Base-by-base conservation (phyloP, 805 yeast species). In the Candida vartiovaarae region DNA sequence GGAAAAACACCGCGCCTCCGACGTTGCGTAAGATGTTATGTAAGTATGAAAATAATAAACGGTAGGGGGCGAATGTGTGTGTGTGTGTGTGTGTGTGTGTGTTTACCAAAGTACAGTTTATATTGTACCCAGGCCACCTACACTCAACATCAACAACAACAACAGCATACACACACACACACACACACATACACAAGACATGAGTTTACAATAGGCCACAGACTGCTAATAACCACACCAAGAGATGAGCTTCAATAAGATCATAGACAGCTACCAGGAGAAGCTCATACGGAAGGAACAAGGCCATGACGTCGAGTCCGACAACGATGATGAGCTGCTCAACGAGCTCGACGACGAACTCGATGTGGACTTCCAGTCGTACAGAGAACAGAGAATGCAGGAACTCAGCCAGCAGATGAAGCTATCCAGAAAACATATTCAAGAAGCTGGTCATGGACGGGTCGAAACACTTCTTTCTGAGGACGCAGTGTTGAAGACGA, bases 361-460 rank as follows among this genome's bases (percentile, higher is more conserved):
- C n/a, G 75, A 67, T 23, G 37, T 42, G 4, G 80, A 76, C 36
- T 53, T 75, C 30, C 58, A 67, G 3, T 67, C 63, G 23, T 82
- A 80, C 54, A 67, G 93, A 60, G 91, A 82, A 53, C 68, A 70
- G 50, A 66, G 95, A 31, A 64, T 84, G 40, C 74, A 78, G 43
- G 78, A 83, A 51, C 62, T 83, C 31, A 66, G 75, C 1, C 57
- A 65, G 61, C 64, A 68, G 61, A 65, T 67, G 53, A 62, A 56
- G 33, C 59, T 50, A n/a, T 61, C 66, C 38, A 59, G 60, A 41
- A 59, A 61, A 43, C 62, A 62, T 30, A 50, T 65, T 25, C 6
- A 29, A 5, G 63, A 66, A 33, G 61, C 64, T 8, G 72, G 75
- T 3, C 65, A 66, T 53, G 82, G 84, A 3, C 45, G 52, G 3